These are phyloP conservation scores for Hymenoscyphus fructigenus DNA, from an alignment of 2,329 filamentous ascomycete genomes.

Conservation along the genomic window DNA sequence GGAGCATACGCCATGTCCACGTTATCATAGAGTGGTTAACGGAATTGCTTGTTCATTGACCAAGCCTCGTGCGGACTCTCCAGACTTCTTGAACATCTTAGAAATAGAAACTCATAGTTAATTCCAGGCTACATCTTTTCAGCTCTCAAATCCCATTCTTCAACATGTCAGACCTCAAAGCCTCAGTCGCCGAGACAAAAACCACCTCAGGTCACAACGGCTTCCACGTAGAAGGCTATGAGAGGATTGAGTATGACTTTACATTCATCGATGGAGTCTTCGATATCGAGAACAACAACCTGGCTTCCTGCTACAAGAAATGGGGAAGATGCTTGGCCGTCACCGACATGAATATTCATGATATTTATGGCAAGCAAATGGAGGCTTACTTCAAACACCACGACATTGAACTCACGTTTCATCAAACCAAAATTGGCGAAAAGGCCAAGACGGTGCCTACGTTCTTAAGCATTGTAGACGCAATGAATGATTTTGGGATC, in stretches of 20 bases:
- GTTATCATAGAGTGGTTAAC: background rate
- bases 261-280: constrained; percentile 71
- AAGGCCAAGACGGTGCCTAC: constrained; percentile 74
- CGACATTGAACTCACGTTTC: constrained; percentile 60
- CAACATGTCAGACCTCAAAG: constrained; percentile 68
- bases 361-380: constrained; percentile 65
- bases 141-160: background rate
- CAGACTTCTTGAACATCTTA: background rate
- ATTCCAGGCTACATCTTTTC: background rate
- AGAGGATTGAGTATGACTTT: constrained; percentile 77
- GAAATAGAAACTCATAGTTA: background rate
- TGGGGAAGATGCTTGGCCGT: constrained; percentile 67
- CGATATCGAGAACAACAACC: constrained; percentile 55
- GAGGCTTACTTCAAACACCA: constrained; percentile 66
- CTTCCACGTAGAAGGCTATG: constrained; percentile 70
- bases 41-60: no score
- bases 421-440: constrained; percentile 73
- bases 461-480: constrained; percentile 66
- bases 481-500: constrained; percentile 72
- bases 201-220: constrained; percentile 44
- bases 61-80: background rate
- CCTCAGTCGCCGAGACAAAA: constrained; percentile 61
- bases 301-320: constrained; percentile 62
- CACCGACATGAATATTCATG: constrained; percentile 70
- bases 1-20: background rate